Percentiles rank a stretch among this genome's conserved stretches.
These are phyloP conservation scores for Penicillium psychrosexuale DNA, from an alignment of 2,329 filamentous ascomycete species.

Conservation along the genomic window DNA sequence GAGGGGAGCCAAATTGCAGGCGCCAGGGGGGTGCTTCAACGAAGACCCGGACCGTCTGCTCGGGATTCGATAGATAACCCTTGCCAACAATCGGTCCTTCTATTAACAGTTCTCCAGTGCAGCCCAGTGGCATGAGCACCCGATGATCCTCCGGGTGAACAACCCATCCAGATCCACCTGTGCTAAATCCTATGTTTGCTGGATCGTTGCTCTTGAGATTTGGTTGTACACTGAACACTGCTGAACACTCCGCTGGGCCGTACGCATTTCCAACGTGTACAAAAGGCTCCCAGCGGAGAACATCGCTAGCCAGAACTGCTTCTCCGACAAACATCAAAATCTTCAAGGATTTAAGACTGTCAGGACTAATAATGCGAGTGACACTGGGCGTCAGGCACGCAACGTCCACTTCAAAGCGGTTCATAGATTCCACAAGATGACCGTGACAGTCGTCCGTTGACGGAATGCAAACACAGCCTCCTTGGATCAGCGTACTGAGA, in stretches of 20 bases:
- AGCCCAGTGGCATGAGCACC: background rate
- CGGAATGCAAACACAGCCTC: constrained; percentile 19
- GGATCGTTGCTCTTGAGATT: background rate
- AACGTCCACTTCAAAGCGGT: constrained; percentile 30
- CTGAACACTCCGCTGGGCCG: constrained; percentile 40
- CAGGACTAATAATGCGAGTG: background rate
- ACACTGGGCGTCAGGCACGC: background rate
- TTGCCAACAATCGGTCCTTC: background rate
- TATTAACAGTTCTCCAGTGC: constrained; percentile 1
- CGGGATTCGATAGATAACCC: background rate
- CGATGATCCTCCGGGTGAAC: background rate
- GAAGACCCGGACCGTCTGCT: background rate
- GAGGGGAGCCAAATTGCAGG: background rate
- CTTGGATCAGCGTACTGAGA: constrained; percentile 13
- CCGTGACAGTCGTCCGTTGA: constrained; percentile 17
- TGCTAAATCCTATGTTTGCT: constrained; percentile 1
- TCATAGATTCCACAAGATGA: constrained; percentile 47
- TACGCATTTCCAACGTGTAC: constrained; percentile 40
- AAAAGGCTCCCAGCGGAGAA: constrained; percentile 35
- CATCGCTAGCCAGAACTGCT: constrained; percentile 19
- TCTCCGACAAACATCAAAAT: constrained; percentile 28
- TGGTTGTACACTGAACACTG: constrained; percentile 31
- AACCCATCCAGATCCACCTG: constrained; percentile 3
- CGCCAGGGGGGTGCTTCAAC: background rate
- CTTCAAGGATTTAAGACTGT: background rate